These are phyloP conservation scores for Alternaria rosae DNA, from an alignment of 2,329 filamentous ascomycete species.

Conservation along the genomic window DNA sequence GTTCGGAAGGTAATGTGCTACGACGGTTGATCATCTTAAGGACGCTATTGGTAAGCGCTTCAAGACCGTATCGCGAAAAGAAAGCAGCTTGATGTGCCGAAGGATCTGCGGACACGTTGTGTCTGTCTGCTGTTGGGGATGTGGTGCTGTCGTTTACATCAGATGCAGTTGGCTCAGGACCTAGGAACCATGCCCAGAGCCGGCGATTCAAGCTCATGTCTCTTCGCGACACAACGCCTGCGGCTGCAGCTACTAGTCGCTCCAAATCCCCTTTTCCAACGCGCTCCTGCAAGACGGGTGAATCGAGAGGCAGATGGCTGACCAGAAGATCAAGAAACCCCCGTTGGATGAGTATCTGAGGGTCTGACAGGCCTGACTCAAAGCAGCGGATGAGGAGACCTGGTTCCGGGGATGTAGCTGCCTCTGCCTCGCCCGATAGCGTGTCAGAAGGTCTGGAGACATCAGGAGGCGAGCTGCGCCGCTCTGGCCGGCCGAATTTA, in stretches of 20 bases:
- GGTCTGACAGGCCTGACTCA: slow-evolving; percentile 84
- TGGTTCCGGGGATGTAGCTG: slow-evolving; percentile 88
- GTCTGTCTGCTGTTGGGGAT: slow-evolving; percentile 59
- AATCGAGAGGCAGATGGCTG: slow-evolving; percentile 85
- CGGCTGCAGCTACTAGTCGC: slow-evolving; percentile 79
- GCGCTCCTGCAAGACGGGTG: slow-evolving; percentile 76
- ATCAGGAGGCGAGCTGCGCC: slow-evolving; percentile 27
- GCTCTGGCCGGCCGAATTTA: slow-evolving; percentile 61
- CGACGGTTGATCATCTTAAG: slow-evolving; percentile 75
- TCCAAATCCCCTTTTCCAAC: slow-evolving; percentile 80
- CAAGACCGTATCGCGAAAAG: slow-evolving; percentile 81
- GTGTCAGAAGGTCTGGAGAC: slow-evolving; percentile 10
- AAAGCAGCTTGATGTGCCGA: slow-evolving; percentile 66
- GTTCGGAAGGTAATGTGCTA: slow-evolving; percentile 66
- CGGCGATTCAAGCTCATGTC: slow-evolving; percentile 97
- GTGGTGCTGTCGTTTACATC: slow-evolving; percentile 33
- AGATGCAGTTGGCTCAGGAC: slow-evolving; percentile 68
- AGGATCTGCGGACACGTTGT: slow-evolving; percentile 51
- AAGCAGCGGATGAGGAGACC: slow-evolving; percentile 91
- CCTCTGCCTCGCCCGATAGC: slow-evolving; percentile 62
- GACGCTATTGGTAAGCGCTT: slow-evolving; percentile 75
- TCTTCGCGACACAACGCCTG: slow-evolving; percentile 84
- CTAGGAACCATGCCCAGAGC: slow-evolving; percentile 95
- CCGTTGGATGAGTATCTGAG: slow-evolving; percentile 89
- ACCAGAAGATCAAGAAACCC: slow-evolving; percentile 94